These are phyloP conservation scores for Solanum paucissectum DNA, from an alignment of 257 asterid species.

Conservation along the genomic window DNA sequence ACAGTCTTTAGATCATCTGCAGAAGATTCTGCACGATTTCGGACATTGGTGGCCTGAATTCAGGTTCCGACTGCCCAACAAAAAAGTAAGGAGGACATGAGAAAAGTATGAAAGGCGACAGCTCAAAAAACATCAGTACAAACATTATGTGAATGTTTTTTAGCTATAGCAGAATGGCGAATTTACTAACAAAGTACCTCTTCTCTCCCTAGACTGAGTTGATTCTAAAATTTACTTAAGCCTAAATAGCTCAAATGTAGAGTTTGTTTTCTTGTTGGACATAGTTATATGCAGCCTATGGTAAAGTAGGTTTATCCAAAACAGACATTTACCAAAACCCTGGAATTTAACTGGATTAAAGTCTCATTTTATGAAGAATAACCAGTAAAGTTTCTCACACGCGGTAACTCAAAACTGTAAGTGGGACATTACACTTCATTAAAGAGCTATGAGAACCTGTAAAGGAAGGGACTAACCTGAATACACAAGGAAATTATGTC, in stretches of 20 bases:
- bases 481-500: conserved; percentile 80
- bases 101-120: not conserved
- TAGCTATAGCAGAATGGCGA: not conserved
- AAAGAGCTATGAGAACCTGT: not conserved
- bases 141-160: not conserved
- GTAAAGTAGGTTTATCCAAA: not conserved
- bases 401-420: not conserved
- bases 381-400: not conserved
- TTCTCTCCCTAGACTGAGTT: not conserved
- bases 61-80: conserved; percentile 65
- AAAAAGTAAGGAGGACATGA: not conserved
- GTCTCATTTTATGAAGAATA: not conserved
- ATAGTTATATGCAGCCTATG: not conserved
- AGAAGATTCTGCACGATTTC: conserved; percentile 76
- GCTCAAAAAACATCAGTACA: not conserved
- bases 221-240: not conserved
- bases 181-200: not conserved
- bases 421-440: not conserved
- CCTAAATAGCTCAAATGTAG: not conserved
- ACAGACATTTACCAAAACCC: not conserved
- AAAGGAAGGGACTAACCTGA: conserved; percentile 39
- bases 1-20: conserved; percentile 27
- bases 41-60: conserved; percentile 91
- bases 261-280: not conserved
- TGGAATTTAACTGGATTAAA: not conserved